Percentiles rank a stretch among this genome's conserved stretches.
Evolutionary conservation across 768 basidiomycete species (phyloP).

Genomic region (Mycena capillaripes): DNA sequence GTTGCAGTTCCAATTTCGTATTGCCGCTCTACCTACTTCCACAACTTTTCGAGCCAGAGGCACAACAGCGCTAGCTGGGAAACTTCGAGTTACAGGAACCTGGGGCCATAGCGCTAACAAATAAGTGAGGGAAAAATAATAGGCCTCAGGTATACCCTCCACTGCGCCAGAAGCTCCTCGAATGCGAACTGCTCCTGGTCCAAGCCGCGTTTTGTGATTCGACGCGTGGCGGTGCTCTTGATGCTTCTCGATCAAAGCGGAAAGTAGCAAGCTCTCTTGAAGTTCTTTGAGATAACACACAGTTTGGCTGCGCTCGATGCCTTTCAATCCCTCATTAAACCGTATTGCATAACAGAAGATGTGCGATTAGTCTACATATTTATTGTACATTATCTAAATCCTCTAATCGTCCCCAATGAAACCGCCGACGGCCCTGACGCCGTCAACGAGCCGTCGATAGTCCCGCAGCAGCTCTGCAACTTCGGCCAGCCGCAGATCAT

Average conservation of each 20-base stretch:
- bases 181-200: not conserved
- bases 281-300: not conserved
- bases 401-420: conserved; percentile 53
- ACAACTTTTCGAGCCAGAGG: not conserved
- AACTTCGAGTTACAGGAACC: no score
- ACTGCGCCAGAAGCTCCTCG: not conserved
- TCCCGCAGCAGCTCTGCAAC: conserved; percentile 85
- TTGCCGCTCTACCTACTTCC: not conserved
- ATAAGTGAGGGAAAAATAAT: no score
- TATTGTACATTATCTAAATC: conserved; percentile 9
- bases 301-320: not conserved
- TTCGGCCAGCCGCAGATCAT: conserved; percentile 87
- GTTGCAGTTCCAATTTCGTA: not conserved
- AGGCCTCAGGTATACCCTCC: not conserved
- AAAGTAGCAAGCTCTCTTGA: not conserved
- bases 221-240: not conserved
- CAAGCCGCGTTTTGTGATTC: not conserved
- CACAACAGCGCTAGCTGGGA: no score
- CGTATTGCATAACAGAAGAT: not conserved
- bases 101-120: no score
- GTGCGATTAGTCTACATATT: not conserved
- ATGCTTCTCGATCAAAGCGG: not conserved
- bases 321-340: not conserved
- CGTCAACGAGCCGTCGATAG: conserved; percentile 84
- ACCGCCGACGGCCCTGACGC: conserved; percentile 70